Percentiles rank a stretch among this genome's conserved stretches.
phyloP scores from a whole-genome alignment of 2,329 filamentous ascomycete genomes.

The Pseudopithomyces chartarum region DNA sequence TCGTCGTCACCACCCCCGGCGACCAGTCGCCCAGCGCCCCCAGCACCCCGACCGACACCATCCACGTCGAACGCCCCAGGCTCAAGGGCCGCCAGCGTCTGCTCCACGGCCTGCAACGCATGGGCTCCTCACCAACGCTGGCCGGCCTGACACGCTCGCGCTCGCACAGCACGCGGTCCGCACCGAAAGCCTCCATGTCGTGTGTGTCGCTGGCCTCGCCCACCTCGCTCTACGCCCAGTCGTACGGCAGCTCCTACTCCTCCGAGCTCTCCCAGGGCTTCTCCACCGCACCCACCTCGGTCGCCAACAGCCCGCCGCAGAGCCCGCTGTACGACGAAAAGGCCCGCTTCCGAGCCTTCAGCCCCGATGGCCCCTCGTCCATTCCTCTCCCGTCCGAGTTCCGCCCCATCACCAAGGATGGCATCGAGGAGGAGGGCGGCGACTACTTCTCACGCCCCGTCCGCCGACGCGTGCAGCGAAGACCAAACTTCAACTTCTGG shows the following conservation, averaged over 20 bases:
- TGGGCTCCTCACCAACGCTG: slow-evolving; percentile 79
- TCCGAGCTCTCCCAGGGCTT: slow-evolving; percentile 62
- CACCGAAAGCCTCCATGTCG: slow-evolving; percentile 67
- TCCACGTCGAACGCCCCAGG: slow-evolving; percentile 53
- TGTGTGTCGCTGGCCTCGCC: slow-evolving; percentile 65
- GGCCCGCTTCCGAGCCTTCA: slow-evolving; percentile 61
- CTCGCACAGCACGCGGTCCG: slow-evolving; percentile 69
- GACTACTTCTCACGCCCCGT: slow-evolving; percentile 55
- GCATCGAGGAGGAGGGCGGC: slow-evolving; percentile 46
- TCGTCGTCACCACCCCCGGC: slow-evolving; percentile 39
- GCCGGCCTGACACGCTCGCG: slow-evolving; percentile 66
- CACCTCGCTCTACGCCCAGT: slow-evolving; percentile 56
- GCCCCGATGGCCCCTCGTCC: slow-evolving; percentile 58
- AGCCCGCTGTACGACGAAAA: slow-evolving; percentile 58
- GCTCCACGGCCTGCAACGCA: slow-evolving; percentile 76
- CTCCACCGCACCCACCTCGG: slow-evolving; percentile 62
- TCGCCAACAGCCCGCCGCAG: slow-evolving; percentile 52
- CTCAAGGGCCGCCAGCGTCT: slow-evolving; percentile 72
- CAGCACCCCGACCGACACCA: slow-evolving; percentile 30
- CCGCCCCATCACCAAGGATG: slow-evolving; percentile 53
- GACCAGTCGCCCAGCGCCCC: slow-evolving; percentile 18
- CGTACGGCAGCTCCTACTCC: slow-evolving; percentile 59
- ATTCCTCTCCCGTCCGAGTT: slow-evolving; percentile 69
- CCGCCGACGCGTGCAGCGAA: slow-evolving; percentile 40
- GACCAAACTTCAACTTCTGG: slow-evolving; percentile 72